phyloP scores from a whole-genome alignment of 2,329 filamentous ascomycete genomes.

The Emergomyces pasteurianus region DNA sequence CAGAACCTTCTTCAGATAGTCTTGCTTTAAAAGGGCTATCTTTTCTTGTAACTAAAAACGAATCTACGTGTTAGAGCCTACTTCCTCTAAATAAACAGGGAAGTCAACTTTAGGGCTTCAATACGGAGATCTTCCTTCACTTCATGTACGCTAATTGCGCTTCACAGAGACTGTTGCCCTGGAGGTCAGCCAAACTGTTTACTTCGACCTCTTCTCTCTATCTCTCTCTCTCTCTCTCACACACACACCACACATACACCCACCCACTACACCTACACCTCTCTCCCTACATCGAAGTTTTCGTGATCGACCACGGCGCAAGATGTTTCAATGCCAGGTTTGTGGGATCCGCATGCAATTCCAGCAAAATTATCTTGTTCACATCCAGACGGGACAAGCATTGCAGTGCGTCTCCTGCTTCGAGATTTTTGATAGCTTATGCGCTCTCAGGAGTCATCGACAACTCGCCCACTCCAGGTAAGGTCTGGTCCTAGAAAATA shows the following conservation, averaged over 20 bases:
- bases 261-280: neutral
- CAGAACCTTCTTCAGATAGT: neutral
- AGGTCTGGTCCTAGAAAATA: neutral
- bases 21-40: neutral
- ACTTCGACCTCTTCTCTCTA: neutral
- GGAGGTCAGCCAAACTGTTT: neutral
- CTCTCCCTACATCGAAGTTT: neutral
- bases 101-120: neutral
- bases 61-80: neutral
- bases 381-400: neutral
- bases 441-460: neutral
- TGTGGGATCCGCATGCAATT: neutral
- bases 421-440: neutral
- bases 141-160: neutral
- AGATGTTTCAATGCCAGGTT: neutral
- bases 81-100: neutral
- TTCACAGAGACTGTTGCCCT: neutral
- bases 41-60: too few species aligned
- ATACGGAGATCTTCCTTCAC: neutral
- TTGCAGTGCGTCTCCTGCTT: neutral
- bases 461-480: neutral
- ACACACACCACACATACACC: too few species aligned
- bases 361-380: neutral
- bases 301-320: neutral
- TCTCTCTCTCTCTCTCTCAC: too few species aligned